A percentile compares a stretch with the other conserved stretches of the same genome.
Evolutionary conservation across 805 yeast genomes (phyloP).

Genomic region (Candida pini): DNA sequence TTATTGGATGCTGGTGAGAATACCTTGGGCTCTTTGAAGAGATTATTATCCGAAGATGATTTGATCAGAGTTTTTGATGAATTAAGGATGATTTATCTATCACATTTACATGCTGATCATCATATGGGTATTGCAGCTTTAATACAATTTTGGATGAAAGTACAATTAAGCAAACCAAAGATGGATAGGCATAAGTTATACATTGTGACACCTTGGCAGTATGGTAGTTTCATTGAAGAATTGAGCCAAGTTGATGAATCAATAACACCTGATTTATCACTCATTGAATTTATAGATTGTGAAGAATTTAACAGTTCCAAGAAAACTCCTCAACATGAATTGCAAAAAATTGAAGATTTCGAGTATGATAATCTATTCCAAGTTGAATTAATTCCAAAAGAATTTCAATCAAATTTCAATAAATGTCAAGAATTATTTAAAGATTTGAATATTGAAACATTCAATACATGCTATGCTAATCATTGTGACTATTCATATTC

Average conservation of each 20-base stretch:
- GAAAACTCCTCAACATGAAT: constrained; percentile 12
- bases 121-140: constrained; percentile 79
- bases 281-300: constrained; percentile 21
- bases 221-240: constrained; percentile 59
- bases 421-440: constrained; percentile 27
- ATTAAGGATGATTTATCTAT: constrained; percentile 59
- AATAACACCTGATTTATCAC: constrained; percentile 9
- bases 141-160: constrained; percentile 58
- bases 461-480: constrained; percentile 66
- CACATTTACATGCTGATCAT: constrained; percentile 97
- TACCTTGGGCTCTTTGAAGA: constrained; percentile 64
- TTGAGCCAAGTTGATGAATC: constrained; percentile 37
- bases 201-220: constrained; percentile 73
- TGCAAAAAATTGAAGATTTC: constrained; percentile 23
- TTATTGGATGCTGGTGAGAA: constrained; percentile 95
- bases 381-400: not conserved
- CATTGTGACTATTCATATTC: constrained; percentile 86
- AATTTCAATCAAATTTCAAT: constrained; percentile 1
- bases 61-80: constrained; percentile 45
- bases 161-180: constrained; percentile 31
- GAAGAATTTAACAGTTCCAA: constrained; percentile 25
- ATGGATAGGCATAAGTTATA: constrained; percentile 36
- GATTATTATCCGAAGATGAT: constrained; percentile 52
- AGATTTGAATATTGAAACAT: constrained; percentile 36
- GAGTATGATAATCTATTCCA: constrained; percentile 16